These are phyloP conservation scores for Pyrenochaeta sp. DNA, from an alignment of 2,329 filamentous ascomycete genomes.

Conservation along the genomic window DNA sequence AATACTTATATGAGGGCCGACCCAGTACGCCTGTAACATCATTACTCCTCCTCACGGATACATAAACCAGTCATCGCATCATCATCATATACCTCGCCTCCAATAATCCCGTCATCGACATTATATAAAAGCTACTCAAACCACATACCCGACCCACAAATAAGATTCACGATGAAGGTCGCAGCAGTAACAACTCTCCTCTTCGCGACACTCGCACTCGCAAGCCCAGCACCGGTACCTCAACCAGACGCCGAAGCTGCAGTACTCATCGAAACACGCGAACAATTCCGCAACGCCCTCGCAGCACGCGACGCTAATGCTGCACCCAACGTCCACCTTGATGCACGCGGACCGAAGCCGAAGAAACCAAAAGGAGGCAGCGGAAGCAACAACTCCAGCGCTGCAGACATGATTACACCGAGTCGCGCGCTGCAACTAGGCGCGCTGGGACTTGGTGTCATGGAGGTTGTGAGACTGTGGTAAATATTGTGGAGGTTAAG, in stretches of 20 bases:
- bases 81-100: neutral
- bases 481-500: no score
- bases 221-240: conserved; percentile 36
- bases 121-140: neutral
- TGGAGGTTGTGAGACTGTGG: conserved; percentile 34
- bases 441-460: conserved; percentile 37
- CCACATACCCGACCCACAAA: conserved; percentile 1
- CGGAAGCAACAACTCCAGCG: conserved; percentile 18
- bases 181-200: conserved; percentile 29
- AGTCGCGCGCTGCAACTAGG: conserved; percentile 34
- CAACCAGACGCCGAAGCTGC: conserved; percentile 18
- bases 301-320: conserved; percentile 18
- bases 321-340: conserved; percentile 25
- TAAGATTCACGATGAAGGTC: conserved; percentile 36
- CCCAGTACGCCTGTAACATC: neutral
- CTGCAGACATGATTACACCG: conserved; percentile 28
- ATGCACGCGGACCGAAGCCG: conserved; percentile 27
- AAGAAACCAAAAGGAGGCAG: conserved; percentile 9
- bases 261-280: conserved; percentile 7
- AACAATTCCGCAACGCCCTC: conserved; percentile 14
- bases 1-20: conserved; percentile 1
- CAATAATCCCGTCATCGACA: neutral
- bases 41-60: neutral
- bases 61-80: neutral
- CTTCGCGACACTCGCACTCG: conserved; percentile 35